Evolutionary conservation across 2,329 filamentous ascomycete genomes (phyloP), one percentile per base, ranked within the genome.

Genomic region (Curvularia lunata): DNA sequence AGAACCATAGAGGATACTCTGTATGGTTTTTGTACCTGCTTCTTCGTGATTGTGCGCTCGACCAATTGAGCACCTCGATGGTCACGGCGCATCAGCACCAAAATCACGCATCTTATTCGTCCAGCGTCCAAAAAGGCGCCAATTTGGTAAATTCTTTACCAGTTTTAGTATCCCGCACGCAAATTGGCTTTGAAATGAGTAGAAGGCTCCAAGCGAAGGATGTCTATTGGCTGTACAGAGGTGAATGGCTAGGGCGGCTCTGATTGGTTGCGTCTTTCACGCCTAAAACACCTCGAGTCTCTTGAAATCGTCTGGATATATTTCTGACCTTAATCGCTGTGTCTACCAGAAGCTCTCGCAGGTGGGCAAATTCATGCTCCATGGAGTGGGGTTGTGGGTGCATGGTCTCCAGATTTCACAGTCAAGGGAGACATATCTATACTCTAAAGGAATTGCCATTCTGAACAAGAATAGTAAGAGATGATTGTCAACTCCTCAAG

Each of bases 31-130:
- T 64, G 57, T 67, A 63, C 56, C 60, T 62, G 59, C 43, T 12
- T 13, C 9, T n/a, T 55, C 32, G 10, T 25, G 48, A 48, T 63
- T 65, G 64, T 69, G 68, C 48, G 63, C 48, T 60, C 49, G 54
- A 59, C 68, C 64, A 71, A 68, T 63, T 72, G 69, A 72, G 71
- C 62, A 72, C 69, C 69, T 64, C 64, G 53, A 71, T 73, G 69
- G 67, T 38, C 52, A 62, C 43, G 51, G 63, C 49, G 62, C 69
- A 72, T 72, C 70, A 73, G 69, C 68, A 61, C 32, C 30, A 71
- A 68, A 61, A 19, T 3, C n/a, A 13, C 7, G 48, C 38, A 27
- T 45, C 28, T 53, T 34, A 68, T 66, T 63, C 51, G 63, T 52
- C 42, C 18, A 37, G 4, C 43, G 47, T 18, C 34, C 50, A 38